Evolutionary conservation across 2,329 filamentous ascomycete species (phyloP).

Genomic region (Tolypocladium nubicola): DNA sequence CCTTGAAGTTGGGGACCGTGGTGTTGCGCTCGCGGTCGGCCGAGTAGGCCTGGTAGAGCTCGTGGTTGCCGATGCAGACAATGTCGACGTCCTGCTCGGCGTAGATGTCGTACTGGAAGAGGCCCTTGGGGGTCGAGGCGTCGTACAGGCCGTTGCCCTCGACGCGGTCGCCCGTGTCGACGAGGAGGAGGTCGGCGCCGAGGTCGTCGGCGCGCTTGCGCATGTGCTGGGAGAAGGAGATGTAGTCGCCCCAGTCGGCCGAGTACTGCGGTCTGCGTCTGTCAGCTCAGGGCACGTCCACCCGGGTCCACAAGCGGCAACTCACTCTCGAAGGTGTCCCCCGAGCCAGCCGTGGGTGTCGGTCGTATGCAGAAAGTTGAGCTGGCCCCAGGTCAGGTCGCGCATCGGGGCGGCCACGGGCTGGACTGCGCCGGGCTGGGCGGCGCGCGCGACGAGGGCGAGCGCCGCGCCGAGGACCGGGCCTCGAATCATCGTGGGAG

Average conservation of each 20-base stretch:
- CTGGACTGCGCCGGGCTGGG: slow-evolving; percentile 71
- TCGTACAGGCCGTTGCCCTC: slow-evolving; percentile 96
- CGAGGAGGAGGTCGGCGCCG: slow-evolving; percentile 76
- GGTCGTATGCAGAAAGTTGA: slow-evolving; percentile 96
- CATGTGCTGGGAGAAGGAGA: slow-evolving; percentile 83
- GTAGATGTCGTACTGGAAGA: slow-evolving; percentile 81
- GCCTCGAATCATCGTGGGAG: slow-evolving; percentile 15
- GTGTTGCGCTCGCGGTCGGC: slow-evolving; percentile 67
- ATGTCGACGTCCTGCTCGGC: slow-evolving; percentile 75
- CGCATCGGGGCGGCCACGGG: slow-evolving; percentile 75
- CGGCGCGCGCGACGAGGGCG: slow-evolving; percentile 28
- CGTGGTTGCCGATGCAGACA: slow-evolving; percentile 85
- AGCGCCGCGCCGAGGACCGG: slow-evolving; percentile 17
- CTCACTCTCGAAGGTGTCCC: slow-evolving; percentile 82
- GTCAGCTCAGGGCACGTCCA: not conserved
- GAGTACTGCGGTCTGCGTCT: slow-evolving; percentile 69
- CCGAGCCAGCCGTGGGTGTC: slow-evolving; percentile 94
- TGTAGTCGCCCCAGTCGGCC: slow-evolving; percentile 95
- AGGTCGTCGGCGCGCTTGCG: slow-evolving; percentile 65
- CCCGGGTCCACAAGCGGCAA: not conserved
- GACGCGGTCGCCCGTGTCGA: slow-evolving; percentile 88
- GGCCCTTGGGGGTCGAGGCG: slow-evolving; percentile 74
- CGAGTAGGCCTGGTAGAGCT: slow-evolving; percentile 75
- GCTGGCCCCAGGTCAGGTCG: slow-evolving; percentile 78
- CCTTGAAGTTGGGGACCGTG: slow-evolving; percentile 74